Percentiles rank a stretch among this genome's conserved stretches.
Conservation (phyloP, 768 basidiomycete genomes). For the Nidularia pulvinata region DNA sequence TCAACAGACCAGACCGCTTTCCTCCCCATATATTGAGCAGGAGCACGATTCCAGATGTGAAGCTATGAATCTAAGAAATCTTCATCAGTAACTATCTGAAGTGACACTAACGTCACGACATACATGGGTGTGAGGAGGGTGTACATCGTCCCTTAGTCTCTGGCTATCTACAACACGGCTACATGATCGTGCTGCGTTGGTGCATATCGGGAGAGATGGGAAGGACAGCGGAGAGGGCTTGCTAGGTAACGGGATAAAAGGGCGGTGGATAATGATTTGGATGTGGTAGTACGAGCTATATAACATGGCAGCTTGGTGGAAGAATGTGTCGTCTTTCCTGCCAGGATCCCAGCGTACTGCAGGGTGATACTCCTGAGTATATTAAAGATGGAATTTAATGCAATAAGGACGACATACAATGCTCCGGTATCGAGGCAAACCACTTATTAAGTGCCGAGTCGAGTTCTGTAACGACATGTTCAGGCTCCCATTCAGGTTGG, state of each 20-base stretch:
- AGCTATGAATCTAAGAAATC: constrained; percentile 23
- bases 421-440: constrained; percentile 65
- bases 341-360: constrained; percentile 56
- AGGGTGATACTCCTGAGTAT: background rate
- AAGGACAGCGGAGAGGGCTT: constrained; percentile 48
- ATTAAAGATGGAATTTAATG: background rate
- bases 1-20: constrained; percentile 43
- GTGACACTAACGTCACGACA: background rate
- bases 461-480: constrained; percentile 66
- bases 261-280: constrained; percentile 76
- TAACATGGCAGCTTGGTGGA: constrained; percentile 64
- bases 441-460: constrained; percentile 75
- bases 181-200: constrained; percentile 80
- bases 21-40: constrained; percentile 70
- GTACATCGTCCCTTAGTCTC: constrained; percentile 27
- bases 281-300: constrained; percentile 51
- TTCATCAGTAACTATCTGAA: too few species aligned
- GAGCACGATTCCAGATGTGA: constrained; percentile 54
- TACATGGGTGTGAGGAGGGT: constrained; percentile 33
- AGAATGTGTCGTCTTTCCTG: constrained; percentile 37
- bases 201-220: constrained; percentile 75
- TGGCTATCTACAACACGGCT: constrained; percentile 73
- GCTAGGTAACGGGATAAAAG: constrained; percentile 66
- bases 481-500: constrained; percentile 51
- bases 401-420: constrained; percentile 32